Conservation (phyloP, 2,329 filamentous ascomycete species). For the Teratosphaeria epicoccoides region DNA sequence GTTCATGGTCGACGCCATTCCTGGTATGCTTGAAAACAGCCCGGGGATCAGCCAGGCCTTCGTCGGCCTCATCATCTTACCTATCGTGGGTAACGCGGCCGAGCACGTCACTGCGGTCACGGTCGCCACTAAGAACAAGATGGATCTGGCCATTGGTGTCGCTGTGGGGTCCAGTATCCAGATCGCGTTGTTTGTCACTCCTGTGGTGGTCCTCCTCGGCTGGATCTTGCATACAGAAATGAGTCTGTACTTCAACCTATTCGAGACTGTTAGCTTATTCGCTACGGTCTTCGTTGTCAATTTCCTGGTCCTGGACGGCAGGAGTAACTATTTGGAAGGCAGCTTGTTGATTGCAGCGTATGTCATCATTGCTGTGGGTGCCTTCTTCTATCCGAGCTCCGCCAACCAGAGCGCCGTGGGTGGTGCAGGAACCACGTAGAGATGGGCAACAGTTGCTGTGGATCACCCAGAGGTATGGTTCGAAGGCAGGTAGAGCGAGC, state of each 20-base stretch:
- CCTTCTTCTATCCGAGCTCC: conserved; percentile 40
- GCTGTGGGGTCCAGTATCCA: conserved; percentile 73
- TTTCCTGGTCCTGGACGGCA: conserved; percentile 72
- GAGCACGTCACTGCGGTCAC: conserved; percentile 74
- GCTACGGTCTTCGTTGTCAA: conserved; percentile 77
- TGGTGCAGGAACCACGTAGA: conserved; percentile 17
- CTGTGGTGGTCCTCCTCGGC: conserved; percentile 63
- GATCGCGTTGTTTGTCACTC: conserved; percentile 68
- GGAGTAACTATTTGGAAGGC: conserved; percentile 75
- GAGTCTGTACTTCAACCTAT: conserved; percentile 51
- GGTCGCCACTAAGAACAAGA: conserved; percentile 73
- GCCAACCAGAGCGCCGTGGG: conserved; percentile 34
- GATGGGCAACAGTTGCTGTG: neutral
- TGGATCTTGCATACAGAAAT: conserved; percentile 69
- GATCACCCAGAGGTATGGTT: neutral
- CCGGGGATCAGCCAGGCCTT: conserved; percentile 57
- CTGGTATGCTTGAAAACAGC: conserved; percentile 51
- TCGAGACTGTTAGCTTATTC: conserved; percentile 62
- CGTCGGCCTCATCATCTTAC: conserved; percentile 67
- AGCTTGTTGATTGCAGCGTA: conserved; percentile 67
- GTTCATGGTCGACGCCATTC: conserved; percentile 65
- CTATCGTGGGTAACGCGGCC: conserved; percentile 74
- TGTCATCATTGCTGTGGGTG: conserved; percentile 58
- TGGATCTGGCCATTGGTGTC: conserved; percentile 72
- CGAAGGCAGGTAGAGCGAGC: neutral